Percentiles rank a stretch among this genome's conserved stretches.
Evolutionary conservation across 768 basidiomycete species (phyloP).

Genomic region (Podaxis carcinomalis): DNA sequence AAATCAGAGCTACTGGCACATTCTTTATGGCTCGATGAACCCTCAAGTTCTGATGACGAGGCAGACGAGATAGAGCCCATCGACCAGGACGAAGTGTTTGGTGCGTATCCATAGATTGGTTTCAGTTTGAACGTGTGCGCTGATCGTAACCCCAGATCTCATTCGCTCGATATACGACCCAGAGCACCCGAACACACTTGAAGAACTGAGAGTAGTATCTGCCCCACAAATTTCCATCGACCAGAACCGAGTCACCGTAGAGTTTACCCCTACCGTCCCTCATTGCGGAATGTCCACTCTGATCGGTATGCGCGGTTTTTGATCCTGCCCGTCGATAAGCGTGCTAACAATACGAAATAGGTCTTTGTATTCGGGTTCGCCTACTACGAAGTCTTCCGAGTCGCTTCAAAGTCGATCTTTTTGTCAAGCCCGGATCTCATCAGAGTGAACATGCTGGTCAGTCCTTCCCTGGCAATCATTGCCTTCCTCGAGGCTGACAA

Average conservation of each 20-base stretch:
- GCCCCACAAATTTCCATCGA: constrained; percentile 68
- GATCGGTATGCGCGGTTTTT: constrained; percentile 57
- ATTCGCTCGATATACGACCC: constrained; percentile 92
- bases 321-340: neutral
- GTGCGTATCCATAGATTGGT: constrained; percentile 34
- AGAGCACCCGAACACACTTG: constrained; percentile 90
- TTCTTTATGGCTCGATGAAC: constrained; percentile 62
- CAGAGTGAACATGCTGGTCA: constrained; percentile 87
- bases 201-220: constrained; percentile 94
- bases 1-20: constrained; percentile 36
- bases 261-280: constrained; percentile 96
- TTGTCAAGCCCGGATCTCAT: constrained; percentile 91
- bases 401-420: constrained; percentile 93
- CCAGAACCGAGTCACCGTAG: constrained; percentile 72
- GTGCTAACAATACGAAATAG: constrained; percentile 31
- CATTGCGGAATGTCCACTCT: constrained; percentile 97
- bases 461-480: constrained; percentile 18
- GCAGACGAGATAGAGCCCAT: constrained; percentile 64
- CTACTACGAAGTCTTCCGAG: constrained; percentile 85
- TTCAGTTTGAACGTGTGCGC: neutral
- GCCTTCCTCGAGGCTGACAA: neutral
- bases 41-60: constrained; percentile 39
- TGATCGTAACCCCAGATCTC: constrained; percentile 52
- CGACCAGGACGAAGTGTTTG: constrained; percentile 91
- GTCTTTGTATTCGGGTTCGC: constrained; percentile 93